Conservation (phyloP, 2,329 filamentous ascomycete genomes). For the Fusarium nodosum region DNA sequence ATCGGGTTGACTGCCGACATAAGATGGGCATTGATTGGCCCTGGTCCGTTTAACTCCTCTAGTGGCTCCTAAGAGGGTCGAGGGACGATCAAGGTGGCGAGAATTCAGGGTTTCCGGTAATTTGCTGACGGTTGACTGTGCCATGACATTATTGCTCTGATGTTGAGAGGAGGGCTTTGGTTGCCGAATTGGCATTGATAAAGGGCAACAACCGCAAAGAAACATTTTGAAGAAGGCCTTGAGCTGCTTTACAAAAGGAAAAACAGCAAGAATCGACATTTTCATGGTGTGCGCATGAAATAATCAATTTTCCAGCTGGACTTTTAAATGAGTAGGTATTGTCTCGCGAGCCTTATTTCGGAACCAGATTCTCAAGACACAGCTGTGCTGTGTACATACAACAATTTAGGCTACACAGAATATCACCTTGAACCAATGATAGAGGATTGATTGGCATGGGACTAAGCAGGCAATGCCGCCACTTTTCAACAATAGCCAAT, state of each 20-base stretch:
- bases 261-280: neutral
- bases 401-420: neutral
- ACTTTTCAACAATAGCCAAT: neutral
- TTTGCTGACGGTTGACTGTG: neutral
- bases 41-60: slow-evolving; percentile 1
- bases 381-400: neutral
- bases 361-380: neutral
- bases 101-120: neutral
- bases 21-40: neutral
- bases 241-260: neutral
- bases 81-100: neutral
- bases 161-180: neutral
- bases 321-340: neutral
- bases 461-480: neutral
- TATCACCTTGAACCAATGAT: neutral
- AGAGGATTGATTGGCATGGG: neutral
- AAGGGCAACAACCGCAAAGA: neutral
- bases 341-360: neutral
- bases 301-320: neutral
- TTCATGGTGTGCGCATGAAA: neutral
- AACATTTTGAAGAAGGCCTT: slow-evolving; percentile 3
- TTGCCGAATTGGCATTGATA: neutral
- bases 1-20: neutral
- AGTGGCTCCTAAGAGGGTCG: neutral
- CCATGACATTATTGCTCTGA: neutral